Conservation (phyloP, 2,329 filamentous ascomycete species). For the Hypoxylon rubiginosum region DNA sequence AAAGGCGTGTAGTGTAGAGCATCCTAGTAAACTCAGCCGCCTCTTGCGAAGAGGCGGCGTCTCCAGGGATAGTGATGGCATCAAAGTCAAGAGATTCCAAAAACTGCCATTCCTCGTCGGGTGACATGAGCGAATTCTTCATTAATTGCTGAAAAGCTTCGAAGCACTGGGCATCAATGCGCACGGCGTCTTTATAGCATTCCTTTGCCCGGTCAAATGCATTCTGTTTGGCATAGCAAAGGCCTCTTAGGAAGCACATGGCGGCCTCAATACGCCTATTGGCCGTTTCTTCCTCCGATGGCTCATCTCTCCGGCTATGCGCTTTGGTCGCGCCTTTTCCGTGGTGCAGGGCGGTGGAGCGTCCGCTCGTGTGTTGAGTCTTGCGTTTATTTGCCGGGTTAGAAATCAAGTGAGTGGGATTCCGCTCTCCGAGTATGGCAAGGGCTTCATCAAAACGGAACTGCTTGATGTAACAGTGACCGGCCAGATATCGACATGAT, state of each 20-base stretch:
- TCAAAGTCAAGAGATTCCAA: constrained; percentile 92
- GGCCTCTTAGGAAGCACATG: constrained; percentile 95
- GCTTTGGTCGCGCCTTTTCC: constrained; percentile 42
- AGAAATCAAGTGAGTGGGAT: constrained; percentile 87
- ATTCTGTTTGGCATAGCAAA: constrained; percentile 97
- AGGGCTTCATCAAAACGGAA: constrained; percentile 91
- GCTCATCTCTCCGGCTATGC: constrained; percentile 50
- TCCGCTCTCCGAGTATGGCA: constrained; percentile 87
- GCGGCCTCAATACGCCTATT: constrained; percentile 91
- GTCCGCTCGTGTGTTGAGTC: constrained; percentile 69
- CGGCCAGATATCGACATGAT: constrained; percentile 91
- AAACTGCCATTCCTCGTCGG: constrained; percentile 90
- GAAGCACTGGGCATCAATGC: constrained; percentile 97
- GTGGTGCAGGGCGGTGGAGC: constrained; percentile 39
- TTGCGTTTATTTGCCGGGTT: constrained; percentile 76
- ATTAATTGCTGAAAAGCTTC: constrained; percentile 98
- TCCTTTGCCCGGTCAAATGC: constrained; percentile 97
- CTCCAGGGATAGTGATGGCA: constrained; percentile 75
- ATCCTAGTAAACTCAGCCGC: constrained; percentile 94
- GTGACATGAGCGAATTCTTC: constrained; percentile 92
- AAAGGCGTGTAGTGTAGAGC: constrained; percentile 94
- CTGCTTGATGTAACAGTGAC: constrained; percentile 95
- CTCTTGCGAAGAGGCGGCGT: constrained; percentile 80
- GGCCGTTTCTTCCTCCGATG: constrained; percentile 73
- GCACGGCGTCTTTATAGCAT: constrained; percentile 97